Evolutionary conservation across 805 yeast genomes (phyloP), one percentile per base, ranked within the genome.

Genomic region (Clavispora vitiphila): DNA sequence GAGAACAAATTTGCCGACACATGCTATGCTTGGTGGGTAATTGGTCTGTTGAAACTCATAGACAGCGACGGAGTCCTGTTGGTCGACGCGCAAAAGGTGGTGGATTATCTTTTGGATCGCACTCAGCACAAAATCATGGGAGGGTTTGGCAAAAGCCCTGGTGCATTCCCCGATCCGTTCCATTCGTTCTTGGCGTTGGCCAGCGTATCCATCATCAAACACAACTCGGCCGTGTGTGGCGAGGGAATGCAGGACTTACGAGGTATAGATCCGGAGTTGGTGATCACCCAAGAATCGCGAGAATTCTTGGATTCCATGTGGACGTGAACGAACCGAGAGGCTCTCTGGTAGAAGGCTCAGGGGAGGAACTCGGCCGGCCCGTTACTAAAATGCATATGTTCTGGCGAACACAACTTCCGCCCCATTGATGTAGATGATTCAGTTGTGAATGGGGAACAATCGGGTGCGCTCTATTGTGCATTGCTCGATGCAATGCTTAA

Each of bases 11-110:
- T 71, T 43, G 84, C 84, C 3, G 97, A 89, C 60, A 83, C 95
- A 0, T 89, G 97, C 64, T 89, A 89, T 56, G 76, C 83, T 6
- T 89, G 88, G 72, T 89, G 96, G 96, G 76, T 78, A 35, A 53
- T 79, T 12, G 90, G 78, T 2, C 67, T 86, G 4, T 63, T 87
- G 46, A 51, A 56, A 1, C 50, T 83, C 11, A 51, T 86, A 19
- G 58, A 57, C 1, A 18, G 22, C 1, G 15, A 44, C 11, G 48
- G 52, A n/a, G 39, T 59, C 18, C 42, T 44, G 0, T 54, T 78
- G 11, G 49, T 75, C 1, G 67, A 80, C 46, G 26, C 43, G 6
- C 55, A 58, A 0, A 56, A 55, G 5, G 71, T 74, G 1, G 48
- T 53, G 3, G 47, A 57, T 3, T 87, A 72, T 51, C 58, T 88